Percentiles rank a stretch among this genome's conserved stretches.
Evolutionary conservation across 345 rosid species (phyloP).

Genomic region (Orychophragmus violaceus): DNA sequence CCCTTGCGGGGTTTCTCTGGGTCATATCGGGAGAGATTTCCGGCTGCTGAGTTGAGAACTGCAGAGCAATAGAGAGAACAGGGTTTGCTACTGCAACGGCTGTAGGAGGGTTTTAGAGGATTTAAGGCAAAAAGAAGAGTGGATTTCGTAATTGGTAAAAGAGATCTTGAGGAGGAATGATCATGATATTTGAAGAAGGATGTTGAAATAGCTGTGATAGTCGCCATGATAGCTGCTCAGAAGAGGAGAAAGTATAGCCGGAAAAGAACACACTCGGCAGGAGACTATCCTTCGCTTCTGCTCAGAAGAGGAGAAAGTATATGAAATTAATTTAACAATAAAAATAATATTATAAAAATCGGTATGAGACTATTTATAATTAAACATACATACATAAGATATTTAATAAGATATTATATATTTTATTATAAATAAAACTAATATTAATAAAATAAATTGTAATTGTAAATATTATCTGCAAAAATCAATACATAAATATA

Average conservation of each 20-base stretch:
- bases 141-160: conserved; percentile 21
- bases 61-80: conserved; percentile 33
- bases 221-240: conserved; percentile 13
- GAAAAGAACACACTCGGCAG: too few relatives aligned
- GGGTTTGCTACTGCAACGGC: conserved; percentile 19
- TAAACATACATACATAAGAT: too few relatives aligned
- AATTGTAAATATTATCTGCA: too few relatives aligned
- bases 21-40: conserved; percentile 38
- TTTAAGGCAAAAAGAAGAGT: conserved; percentile 28
- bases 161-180: conserved; percentile 23
- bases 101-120: conserved; percentile 2
- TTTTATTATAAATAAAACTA: too few relatives aligned
- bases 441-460: too few relatives aligned
- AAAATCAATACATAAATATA: too few relatives aligned
- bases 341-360: too few relatives aligned
- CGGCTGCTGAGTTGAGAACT: background rate
- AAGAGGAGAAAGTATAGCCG: background rate
- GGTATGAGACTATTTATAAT: too few relatives aligned
- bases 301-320: too few relatives aligned
- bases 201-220: conserved; percentile 27
- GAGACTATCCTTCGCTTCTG: too few relatives aligned
- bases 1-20: conserved; percentile 82
- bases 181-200: conserved; percentile 18
- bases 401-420: too few relatives aligned
- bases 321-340: too few relatives aligned